Evolutionary conservation across 257 asterid species (phyloP), one percentile per base, ranked within the genome.

Genomic region (Asclepias syriaca): DNA sequence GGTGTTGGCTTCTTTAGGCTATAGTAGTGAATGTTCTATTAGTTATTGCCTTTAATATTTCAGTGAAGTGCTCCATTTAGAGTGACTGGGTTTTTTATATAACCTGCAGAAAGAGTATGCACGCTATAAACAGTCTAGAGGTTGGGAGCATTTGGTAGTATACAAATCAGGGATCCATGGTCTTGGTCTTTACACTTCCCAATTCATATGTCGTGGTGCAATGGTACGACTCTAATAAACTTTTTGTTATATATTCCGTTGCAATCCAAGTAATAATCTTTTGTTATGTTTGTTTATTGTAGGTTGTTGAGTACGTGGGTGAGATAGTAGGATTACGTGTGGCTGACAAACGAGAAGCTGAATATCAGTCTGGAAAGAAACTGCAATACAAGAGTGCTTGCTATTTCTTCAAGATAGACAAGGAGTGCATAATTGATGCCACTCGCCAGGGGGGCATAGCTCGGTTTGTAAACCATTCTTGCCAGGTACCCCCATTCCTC

Each of bases 361-460:
- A 86, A 69, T 88, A 86, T 82, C 88, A 86, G 75, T 82, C 88
- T 48, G 89, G 91, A 66, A 88, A 81, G 79, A 88, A 84, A 66
- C 5, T 84, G 74, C 89, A 80, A 78, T 85, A 84, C 77, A 88
- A 88, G 83, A 79, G 89, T 77, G 95, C 89, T 54, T 88, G 91
- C 71, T 88, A 88, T 72, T 86, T 88, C 79, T 86, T 88, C 83
- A 83, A 79, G 81, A 75, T 88, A 74, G 91, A 88, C 68, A 86
- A 79, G 80, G 91, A 86, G 71, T 82, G 77, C 74, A 83, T 88
- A 59, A 80, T 88, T 21, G 94, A 88, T 77, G 94, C 91, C 65
- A 88, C 94, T 65, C 86, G 87, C 49, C 86, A 88, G 82, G 94
- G 91, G 58, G 91, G 94, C 75, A 88, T 88, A 80, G 94, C 91